A percentile compares a stretch with the other conserved stretches of the same genome.
These are phyloP conservation scores for Saitozyma sp. DNA, from an alignment of 768 basidiomycete genomes.

Conservation along the genomic window DNA sequence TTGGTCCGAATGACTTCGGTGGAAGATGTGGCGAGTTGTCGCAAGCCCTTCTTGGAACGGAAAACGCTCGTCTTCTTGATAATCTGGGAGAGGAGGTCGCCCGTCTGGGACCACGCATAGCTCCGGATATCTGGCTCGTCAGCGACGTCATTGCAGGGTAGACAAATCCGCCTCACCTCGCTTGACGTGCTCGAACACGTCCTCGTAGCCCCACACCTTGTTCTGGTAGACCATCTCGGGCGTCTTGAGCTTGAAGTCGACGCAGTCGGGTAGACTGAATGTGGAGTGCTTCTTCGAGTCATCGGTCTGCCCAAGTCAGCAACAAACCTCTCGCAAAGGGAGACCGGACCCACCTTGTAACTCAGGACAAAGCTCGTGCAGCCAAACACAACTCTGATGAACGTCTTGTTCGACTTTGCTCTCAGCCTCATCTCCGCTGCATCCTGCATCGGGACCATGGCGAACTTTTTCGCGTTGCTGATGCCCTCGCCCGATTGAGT, in stretches of 20 bases:
- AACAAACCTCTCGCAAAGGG: background rate
- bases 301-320: too few species aligned
- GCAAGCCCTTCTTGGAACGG: conserved; percentile 27
- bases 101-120: conserved; percentile 22
- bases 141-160: background rate
- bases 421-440: conserved; percentile 58
- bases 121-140: background rate
- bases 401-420: conserved; percentile 73
- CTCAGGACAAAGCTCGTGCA: conserved; percentile 56
- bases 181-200: conserved; percentile 51
- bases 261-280: conserved; percentile 54
- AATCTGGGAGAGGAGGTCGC: conserved; percentile 30
- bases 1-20: background rate
- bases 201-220: conserved; percentile 52
- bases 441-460: conserved; percentile 25
- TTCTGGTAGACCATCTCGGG: conserved; percentile 68
- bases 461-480: conserved; percentile 8
- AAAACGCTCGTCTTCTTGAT: conserved; percentile 28
- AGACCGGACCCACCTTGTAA: conserved; percentile 56
- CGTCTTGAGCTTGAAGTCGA: conserved; percentile 82
- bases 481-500: background rate
- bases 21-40: conserved; percentile 4
- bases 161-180: conserved; percentile 28
- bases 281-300: too few species aligned
- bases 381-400: conserved; percentile 72